phyloP scores from a whole-genome alignment of 441 rosid genomes.

The Jatropha podagrica region DNA sequence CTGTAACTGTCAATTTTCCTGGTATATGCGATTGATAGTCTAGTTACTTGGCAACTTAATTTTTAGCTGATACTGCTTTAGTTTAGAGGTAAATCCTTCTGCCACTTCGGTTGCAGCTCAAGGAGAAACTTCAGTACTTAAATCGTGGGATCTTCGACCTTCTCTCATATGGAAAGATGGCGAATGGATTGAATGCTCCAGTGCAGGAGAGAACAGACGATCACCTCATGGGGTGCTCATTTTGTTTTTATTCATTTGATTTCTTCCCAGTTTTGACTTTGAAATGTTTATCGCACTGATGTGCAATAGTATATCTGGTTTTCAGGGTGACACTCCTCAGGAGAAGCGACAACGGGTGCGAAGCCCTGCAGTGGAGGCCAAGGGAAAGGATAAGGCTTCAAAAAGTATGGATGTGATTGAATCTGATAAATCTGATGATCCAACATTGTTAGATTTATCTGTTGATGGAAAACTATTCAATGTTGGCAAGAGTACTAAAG shows the following conservation, averaged over 20 bases:
- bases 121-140: conserved; percentile 57
- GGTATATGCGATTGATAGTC: conserved; percentile 42
- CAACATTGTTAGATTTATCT: conserved; percentile 52
- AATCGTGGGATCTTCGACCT: conserved; percentile 87
- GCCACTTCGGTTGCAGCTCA: conserved; percentile 50
- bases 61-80: conserved; percentile 10
- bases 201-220: conserved; percentile 36
- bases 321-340: conserved; percentile 86
- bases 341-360: conserved; percentile 72
- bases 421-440: conserved; percentile 47
- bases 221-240: conserved; percentile 52
- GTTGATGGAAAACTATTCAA: conserved; percentile 59
- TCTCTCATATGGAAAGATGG: conserved; percentile 87
- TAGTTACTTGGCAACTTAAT: conserved; percentile 3
- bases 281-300: conserved; percentile 22
- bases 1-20: conserved; percentile 72
- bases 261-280: conserved; percentile 14
- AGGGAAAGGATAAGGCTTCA: conserved; percentile 51
- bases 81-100: conserved; percentile 12
- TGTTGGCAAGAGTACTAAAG: conserved; percentile 61
- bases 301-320: conserved; percentile 20
- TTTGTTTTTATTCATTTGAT: conserved; percentile 11
- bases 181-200: conserved; percentile 83
- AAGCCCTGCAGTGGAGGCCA: conserved; percentile 42
- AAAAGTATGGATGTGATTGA: conserved; percentile 36